Percentiles rank a stretch among this genome's conserved stretches.
phyloP scores from a whole-genome alignment of 2,329 filamentous ascomycete genomes.

The Penicillium sp. region DNA sequence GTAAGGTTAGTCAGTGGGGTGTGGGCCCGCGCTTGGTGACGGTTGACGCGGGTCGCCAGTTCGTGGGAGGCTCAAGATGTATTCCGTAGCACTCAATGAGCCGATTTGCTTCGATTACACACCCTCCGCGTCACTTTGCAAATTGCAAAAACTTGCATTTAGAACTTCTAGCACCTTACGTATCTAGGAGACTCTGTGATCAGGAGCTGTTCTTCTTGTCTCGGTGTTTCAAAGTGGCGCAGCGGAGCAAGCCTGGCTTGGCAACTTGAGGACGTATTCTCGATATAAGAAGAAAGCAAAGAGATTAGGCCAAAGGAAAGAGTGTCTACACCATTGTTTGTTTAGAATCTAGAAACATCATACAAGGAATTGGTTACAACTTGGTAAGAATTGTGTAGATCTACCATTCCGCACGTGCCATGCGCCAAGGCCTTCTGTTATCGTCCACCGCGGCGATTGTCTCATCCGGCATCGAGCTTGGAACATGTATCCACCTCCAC shows the following conservation, averaged over 20 bases:
- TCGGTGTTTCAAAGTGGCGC: background rate
- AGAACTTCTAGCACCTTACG: background rate
- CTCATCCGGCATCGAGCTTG: background rate
- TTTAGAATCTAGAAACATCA: background rate
- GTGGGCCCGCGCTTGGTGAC: slow-evolving; percentile 24
- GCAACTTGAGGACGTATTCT: background rate
- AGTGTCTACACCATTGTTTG: background rate
- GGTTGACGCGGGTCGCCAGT: slow-evolving; percentile 20
- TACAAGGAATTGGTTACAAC: background rate
- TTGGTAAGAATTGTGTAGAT: background rate
- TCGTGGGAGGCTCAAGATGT: slow-evolving; percentile 10
- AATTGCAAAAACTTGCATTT: too few relatives aligned
- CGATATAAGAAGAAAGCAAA: background rate
- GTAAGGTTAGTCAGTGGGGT: slow-evolving; percentile 26
- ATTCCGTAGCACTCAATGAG: background rate
- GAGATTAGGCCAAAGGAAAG: background rate
- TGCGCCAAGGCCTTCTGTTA: slow-evolving; percentile 9
- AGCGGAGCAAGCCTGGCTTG: background rate
- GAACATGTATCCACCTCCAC: background rate
- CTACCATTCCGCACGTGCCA: background rate
- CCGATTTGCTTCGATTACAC: background rate
- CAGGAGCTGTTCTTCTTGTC: background rate
- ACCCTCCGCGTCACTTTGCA: too few relatives aligned
- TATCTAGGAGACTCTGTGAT: background rate
- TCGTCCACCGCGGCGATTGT: slow-evolving; percentile 8